phyloP scores from a whole-genome alignment of 2,329 filamentous ascomycete genomes.

The Fusarium pseudoanthophilum region DNA sequence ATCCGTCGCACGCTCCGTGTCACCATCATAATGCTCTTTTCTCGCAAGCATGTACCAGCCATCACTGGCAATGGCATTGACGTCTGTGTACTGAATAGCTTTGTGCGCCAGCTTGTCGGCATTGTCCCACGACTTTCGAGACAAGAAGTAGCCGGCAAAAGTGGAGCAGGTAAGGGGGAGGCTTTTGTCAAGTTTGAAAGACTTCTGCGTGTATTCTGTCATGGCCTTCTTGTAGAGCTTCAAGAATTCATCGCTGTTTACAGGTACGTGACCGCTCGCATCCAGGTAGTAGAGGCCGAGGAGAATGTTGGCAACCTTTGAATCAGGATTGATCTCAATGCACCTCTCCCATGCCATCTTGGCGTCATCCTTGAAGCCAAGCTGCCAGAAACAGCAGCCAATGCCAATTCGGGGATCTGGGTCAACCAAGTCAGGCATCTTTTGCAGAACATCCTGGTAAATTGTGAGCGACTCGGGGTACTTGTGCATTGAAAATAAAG shows the following conservation, averaged over 20 bases:
- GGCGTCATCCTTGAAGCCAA: slow-evolving; percentile 93
- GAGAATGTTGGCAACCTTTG: slow-evolving; percentile 89
- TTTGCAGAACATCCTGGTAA: slow-evolving; percentile 88
- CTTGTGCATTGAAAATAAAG: slow-evolving; percentile 86
- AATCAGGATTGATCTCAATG: slow-evolving; percentile 81
- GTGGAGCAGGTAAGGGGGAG: slow-evolving; percentile 89
- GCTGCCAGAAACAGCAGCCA: slow-evolving; percentile 96
- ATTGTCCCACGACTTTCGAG: slow-evolving; percentile 80
- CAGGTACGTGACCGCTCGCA: slow-evolving; percentile 82
- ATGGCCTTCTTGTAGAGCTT: slow-evolving; percentile 91
- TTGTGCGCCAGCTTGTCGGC: slow-evolving; percentile 90
- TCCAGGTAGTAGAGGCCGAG: slow-evolving; percentile 92
- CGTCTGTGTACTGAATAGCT: slow-evolving; percentile 94
- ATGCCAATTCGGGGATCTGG: slow-evolving; percentile 97
- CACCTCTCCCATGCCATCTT: slow-evolving; percentile 90
- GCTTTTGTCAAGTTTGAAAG: slow-evolving; percentile 93
- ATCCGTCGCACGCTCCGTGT: slow-evolving; percentile 79
- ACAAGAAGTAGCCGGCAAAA: slow-evolving; percentile 90
- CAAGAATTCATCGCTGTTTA: slow-evolving; percentile 86
- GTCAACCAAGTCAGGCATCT: slow-evolving; percentile 87
- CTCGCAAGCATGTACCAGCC: slow-evolving; percentile 95
- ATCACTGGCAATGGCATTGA: slow-evolving; percentile 95
- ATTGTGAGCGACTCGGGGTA: slow-evolving; percentile 83
- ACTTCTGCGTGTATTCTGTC: slow-evolving; percentile 91
- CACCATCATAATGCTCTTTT: slow-evolving; percentile 86